A percentile compares a stretch with the other conserved stretches of the same genome.
These are phyloP conservation scores for Linum tenue DNA, from an alignment of 345 rosid species.

Conservation along the genomic window DNA sequence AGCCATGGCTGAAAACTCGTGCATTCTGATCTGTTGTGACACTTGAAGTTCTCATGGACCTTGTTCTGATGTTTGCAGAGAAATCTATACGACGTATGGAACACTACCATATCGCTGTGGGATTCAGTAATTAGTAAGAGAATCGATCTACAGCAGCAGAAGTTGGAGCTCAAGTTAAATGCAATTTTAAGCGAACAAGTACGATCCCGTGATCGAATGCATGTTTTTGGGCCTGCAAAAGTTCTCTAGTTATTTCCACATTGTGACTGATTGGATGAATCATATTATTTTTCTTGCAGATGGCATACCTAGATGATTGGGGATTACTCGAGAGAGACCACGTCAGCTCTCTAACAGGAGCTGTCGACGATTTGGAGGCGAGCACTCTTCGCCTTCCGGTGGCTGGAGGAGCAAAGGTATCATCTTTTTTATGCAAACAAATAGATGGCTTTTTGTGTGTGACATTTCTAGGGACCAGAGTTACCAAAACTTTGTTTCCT, in stretches of 20 bases:
- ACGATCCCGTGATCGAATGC: conserved; percentile 26
- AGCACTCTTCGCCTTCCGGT: conserved; percentile 88
- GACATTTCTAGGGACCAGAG: background rate
- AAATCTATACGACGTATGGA: conserved; percentile 65
- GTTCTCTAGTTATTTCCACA: conserved; percentile 24
- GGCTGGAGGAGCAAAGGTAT: conserved; percentile 78
- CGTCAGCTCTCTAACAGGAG: conserved; percentile 59
- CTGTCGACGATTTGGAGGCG: conserved; percentile 80
- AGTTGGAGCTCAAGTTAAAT: conserved; percentile 66
- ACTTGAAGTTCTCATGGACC: conserved; percentile 68
- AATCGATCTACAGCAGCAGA: conserved; percentile 55
- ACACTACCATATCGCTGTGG: conserved; percentile 45
- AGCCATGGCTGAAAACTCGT: too few relatives aligned
- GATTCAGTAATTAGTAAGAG: conserved; percentile 61
- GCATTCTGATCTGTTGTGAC: too few relatives aligned
- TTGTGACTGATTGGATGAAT: conserved; percentile 19
- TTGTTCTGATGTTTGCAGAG: conserved; percentile 62
- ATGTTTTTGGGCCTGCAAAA: conserved; percentile 17
- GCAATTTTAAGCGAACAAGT: conserved; percentile 67
- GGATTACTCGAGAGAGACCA: conserved; percentile 75
- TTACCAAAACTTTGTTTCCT: background rate
- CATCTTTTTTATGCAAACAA: background rate
- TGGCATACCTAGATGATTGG: conserved; percentile 76
- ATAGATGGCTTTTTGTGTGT: background rate
- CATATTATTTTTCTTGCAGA: conserved; percentile 32